These are phyloP conservation scores for Coemansia sp. DNA, from an alignment of 192 early-diverging fungal genomes.

Conservation along the genomic window DNA sequence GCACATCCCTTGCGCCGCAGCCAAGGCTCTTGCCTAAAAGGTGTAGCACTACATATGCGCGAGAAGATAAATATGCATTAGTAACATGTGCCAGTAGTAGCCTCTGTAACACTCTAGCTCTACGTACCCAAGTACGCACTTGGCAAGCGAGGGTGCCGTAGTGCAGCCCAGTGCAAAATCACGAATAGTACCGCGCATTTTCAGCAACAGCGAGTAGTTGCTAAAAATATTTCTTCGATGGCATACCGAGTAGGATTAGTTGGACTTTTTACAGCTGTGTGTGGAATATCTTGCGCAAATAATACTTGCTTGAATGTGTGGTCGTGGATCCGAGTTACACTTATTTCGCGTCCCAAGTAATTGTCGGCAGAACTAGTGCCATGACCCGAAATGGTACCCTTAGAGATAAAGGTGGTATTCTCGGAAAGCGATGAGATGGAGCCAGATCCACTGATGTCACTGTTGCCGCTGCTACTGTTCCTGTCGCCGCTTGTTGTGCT, in stretches of 20 bases:
- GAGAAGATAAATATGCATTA: not conserved
- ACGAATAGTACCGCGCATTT: slow-evolving; percentile 1
- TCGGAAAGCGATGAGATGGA: not conserved
- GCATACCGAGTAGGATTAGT: not conserved
- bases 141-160: slow-evolving; percentile 1
- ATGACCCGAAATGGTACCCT: not conserved
- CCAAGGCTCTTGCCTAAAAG: not conserved
- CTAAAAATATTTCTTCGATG: not conserved
- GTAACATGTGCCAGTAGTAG: not conserved
- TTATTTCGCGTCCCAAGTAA: not conserved
- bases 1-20: slow-evolving; percentile 18
- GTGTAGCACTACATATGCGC: not conserved
- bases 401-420: not conserved
- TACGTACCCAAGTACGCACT: not conserved
- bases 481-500: not conserved
- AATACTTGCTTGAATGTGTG: slow-evolving; percentile 1
- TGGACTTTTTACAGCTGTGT: not conserved
- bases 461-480: not conserved
- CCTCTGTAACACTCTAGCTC: not conserved
- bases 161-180: not conserved
- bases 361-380: not conserved
- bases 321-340: not conserved
- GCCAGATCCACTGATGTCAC: not conserved
- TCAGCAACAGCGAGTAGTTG: not conserved
- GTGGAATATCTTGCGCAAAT: no score